Base-by-base conservation (phyloP, 495 filamentous ascomycete species). In the Terfezia claveryi region DNA sequence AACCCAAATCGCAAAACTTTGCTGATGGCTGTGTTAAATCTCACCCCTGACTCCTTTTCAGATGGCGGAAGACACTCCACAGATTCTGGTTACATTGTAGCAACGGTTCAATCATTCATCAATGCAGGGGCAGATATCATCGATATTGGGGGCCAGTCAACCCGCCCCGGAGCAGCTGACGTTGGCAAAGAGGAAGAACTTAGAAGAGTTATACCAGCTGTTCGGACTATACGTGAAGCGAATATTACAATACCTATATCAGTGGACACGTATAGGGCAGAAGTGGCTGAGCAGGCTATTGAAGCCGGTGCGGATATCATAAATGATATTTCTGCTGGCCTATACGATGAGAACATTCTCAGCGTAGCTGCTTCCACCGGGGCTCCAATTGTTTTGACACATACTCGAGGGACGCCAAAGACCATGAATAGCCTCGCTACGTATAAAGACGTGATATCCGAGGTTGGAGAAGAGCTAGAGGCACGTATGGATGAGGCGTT, bases 11-110 rank as follows among this genome's bases (percentile, higher is more conserved):
- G 84, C 49, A 71, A 70, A 49, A 95, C 88, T 2, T 76, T 79
- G 54, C 68, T 95, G 44, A 96, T 98, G 91, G 82, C 85, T 36
- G 92, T 98, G 60, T 74, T 95, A 53, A 98, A 98, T 70, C 72
- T 94, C 56, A 95, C 89, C 1, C 91, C 89, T 10, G 91, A 98
- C 72, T 96, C 91, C 41, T 96, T 96, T 72, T 95, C 88, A 11
- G 87, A 95, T 61, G 91, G 87, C 53, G 89, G 88, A 49, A 61
- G 69, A 2, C 73, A 87, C 68, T 61, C 64, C 57, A 51, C 68
- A 12, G 50, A 58, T 46, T 57, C 69, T 51, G 41, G 6, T 14
- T 46, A 14, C 17, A 67, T 78, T 23, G 67, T 71, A 14, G 53
- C 62, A 36, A 83, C 77, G 10, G 71, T 83, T 37, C 58, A 64